These are phyloP conservation scores for Pisolithus thermaeus DNA, from an alignment of 1,284 basidiomycete species.

Conservation along the genomic window DNA sequence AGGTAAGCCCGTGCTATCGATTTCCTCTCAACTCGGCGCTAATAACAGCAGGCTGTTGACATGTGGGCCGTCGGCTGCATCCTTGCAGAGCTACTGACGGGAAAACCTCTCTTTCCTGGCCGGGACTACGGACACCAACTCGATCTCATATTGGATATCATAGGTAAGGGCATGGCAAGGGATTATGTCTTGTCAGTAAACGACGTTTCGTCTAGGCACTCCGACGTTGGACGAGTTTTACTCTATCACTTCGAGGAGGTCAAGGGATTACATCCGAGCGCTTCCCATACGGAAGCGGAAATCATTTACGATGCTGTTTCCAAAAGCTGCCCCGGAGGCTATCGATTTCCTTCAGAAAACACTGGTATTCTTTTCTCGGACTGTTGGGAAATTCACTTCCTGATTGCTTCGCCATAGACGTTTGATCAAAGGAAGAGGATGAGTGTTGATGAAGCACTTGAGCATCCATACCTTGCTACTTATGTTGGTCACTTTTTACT, in stretches of 20 bases:
- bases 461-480: slow-evolving; percentile 66
- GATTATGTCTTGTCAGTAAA: neutral
- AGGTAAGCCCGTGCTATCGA: slow-evolving; percentile 31
- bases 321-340: slow-evolving; percentile 66
- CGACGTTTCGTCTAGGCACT: slow-evolving; percentile 43
- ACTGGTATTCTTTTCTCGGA: slow-evolving; percentile 47
- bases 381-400: neutral
- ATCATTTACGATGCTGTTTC: slow-evolving; percentile 59
- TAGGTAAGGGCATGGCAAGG: slow-evolving; percentile 39
- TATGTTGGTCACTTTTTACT: slow-evolving; percentile 39
- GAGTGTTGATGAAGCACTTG: slow-evolving; percentile 79
- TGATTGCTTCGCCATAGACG: slow-evolving; percentile 36
- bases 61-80: slow-evolving; percentile 89
- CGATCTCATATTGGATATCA: slow-evolving; percentile 80
- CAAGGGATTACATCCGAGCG: slow-evolving; percentile 79
- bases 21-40: neutral
- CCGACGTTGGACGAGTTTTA: slow-evolving; percentile 86
- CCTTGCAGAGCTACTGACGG: slow-evolving; percentile 79
- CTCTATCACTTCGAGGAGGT: slow-evolving; percentile 77
- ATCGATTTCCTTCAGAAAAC: slow-evolving; percentile 83
- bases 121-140: slow-evolving; percentile 88
- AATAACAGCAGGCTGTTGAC: slow-evolving; percentile 56
- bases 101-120: slow-evolving; percentile 81
- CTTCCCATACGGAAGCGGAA: slow-evolving; percentile 67
- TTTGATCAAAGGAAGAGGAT: slow-evolving; percentile 87